These are phyloP conservation scores for Suillus sp. DNA, from an alignment of 768 basidiomycete genomes.

Conservation along the genomic window DNA sequence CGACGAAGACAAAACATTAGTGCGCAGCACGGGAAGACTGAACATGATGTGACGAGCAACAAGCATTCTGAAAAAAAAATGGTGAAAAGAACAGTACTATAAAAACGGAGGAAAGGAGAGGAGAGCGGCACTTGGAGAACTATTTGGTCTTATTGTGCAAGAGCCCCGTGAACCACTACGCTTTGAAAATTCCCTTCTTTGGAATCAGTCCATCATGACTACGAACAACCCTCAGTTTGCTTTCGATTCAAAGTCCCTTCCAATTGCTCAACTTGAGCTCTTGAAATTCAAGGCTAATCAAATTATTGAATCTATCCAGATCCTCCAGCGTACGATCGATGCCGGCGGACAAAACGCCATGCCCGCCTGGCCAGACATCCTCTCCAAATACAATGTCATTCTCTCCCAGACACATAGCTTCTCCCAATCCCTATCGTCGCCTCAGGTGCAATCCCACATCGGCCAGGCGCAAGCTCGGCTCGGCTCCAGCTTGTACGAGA, in stretches of 20 bases:
- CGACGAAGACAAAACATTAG: conserved; percentile 9
- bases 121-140: not conserved
- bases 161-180: conserved; percentile 8
- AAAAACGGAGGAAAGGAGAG: conserved; percentile 1
- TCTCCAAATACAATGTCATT: conserved; percentile 83
- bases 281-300: conserved; percentile 76
- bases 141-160: conserved; percentile 13
- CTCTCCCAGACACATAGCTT: conserved; percentile 83
- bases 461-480: conserved; percentile 16
- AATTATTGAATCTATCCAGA: conserved; percentile 75
- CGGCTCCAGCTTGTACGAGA: conserved; percentile 49
- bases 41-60: conserved; percentile 15
- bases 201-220: conserved; percentile 8
- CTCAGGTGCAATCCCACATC: conserved; percentile 28
- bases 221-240: conserved; percentile 17
- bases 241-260: conserved; percentile 43
- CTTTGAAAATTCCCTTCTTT: conserved; percentile 9
- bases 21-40: conserved; percentile 4
- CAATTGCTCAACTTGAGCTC: conserved; percentile 73
- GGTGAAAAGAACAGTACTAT: conserved; percentile 1
- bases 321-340: conserved; percentile 65
- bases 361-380: conserved; percentile 84
- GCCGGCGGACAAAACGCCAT: conserved; percentile 57
- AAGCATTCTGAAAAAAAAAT: conserved; percentile 17
- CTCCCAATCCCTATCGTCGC: conserved; percentile 57